Evolutionary conservation across 1,284 basidiomycete genomes (phyloP), one percentile per base, ranked within the genome.

Genomic region (Cutaneotrichosporon dermatis): DNA sequence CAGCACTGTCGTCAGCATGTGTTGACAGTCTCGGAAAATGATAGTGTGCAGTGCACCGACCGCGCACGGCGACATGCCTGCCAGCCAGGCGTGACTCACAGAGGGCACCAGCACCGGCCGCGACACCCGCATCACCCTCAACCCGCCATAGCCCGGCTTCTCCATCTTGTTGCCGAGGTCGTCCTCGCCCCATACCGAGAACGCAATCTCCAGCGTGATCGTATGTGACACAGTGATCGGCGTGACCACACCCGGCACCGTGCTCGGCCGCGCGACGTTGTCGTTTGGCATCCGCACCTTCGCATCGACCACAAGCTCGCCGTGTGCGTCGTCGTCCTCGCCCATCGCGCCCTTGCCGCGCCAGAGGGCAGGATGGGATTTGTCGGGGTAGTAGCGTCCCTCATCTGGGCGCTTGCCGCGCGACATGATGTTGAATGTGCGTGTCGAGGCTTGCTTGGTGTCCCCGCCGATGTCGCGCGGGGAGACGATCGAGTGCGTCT

Each of bases 181-280:
- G 25, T 60, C 63, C 57, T 72, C 62, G 3, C 74, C 74, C 12
- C 72, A 68, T 2, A 78, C 61, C 1, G 72, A 72, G 59, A 75
- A 78, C 59, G 71, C 75, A 10, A 76, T 66, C 49, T 78, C 73
- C 5, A 76, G 57, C 3, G 67, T 51, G 16, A 76, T 55, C 25
- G 72, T 64, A 56, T 78, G 76, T 1, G 59, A 57, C 5, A 78
- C 74, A 25, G 69, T 58, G 36, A 78, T 72, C 1, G 76, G 76
- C 6, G 76, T 76, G 49, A 75, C 70, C 42, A 63, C 54, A 4
- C 61, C 67, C 9, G 61, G 59, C 39, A 70, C 51, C 6, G 72
- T 74, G 6, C 68, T 68, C 4, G 72, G 72, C 12, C 72, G 51
- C 3, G 65, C 68, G 11, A 64, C 64, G n/a, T 67, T 67, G 60